phyloP scores from a whole-genome alignment of 495 filamentous ascomycete species.

The Penicillium verhagenii region DNA sequence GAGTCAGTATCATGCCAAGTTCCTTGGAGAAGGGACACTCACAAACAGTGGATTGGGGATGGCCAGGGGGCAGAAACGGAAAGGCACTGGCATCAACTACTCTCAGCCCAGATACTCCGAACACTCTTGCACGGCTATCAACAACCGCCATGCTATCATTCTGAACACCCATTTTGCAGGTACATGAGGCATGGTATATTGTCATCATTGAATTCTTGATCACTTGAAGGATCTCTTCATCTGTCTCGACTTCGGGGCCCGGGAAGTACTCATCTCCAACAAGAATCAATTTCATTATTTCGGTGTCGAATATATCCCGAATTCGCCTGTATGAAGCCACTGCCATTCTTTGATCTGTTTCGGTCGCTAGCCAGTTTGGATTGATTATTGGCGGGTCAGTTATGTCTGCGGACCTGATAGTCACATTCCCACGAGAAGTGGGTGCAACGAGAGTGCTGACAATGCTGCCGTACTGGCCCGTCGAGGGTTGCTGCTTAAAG shows the following conservation, averaged over 20 bases:
- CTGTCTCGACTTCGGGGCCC: constrained; percentile 42
- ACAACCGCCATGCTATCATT: constrained; percentile 53
- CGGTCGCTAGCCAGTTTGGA: constrained; percentile 53
- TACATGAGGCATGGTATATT: constrained; percentile 53
- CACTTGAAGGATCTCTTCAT: constrained; percentile 49
- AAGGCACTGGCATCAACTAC: constrained; percentile 62
- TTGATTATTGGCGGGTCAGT: constrained; percentile 53
- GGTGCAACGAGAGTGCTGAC: constrained; percentile 41
- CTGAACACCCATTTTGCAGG: constrained; percentile 50
- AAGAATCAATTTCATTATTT: constrained; percentile 34
- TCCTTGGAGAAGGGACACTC: constrained; percentile 14
- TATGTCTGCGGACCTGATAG: constrained; percentile 41
- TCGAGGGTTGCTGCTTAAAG: constrained; percentile 28
- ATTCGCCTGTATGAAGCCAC: constrained; percentile 52
- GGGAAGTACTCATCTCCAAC: constrained; percentile 53
- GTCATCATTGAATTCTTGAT: constrained; percentile 44
- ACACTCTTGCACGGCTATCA: constrained; percentile 49
- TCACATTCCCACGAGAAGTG: constrained; percentile 54
- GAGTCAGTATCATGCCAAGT: constrained; percentile 3
- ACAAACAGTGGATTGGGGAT: constrained; percentile 54
- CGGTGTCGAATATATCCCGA: constrained; percentile 36
- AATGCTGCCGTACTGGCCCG: constrained; percentile 50
- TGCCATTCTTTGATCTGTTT: constrained; percentile 52
- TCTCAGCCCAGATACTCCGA: constrained; percentile 50
- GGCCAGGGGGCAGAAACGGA: constrained; percentile 55